These are phyloP conservation scores for Termitomyces sp. DNA, from an alignment of 768 basidiomycete genomes.

Conservation along the genomic window DNA sequence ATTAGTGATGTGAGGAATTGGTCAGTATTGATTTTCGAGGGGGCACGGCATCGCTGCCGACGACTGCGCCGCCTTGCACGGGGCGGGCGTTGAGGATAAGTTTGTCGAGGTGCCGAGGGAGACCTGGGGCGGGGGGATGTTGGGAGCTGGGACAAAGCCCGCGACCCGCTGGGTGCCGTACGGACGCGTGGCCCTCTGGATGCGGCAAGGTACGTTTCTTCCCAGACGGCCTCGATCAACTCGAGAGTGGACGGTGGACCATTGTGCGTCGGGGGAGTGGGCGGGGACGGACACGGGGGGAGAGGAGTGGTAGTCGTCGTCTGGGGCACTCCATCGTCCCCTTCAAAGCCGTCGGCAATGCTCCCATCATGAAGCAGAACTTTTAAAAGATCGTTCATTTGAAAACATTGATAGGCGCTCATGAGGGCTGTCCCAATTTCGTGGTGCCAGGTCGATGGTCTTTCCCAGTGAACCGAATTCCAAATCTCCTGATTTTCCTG, in stretches of 20 bases:
- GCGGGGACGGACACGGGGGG: not conserved
- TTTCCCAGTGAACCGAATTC: not conserved
- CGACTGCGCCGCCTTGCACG: conserved; percentile 21
- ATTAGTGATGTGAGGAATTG: no score
- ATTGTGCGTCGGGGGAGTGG: conserved; percentile 27
- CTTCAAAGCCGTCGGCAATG: conserved; percentile 97
- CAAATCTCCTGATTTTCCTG: not conserved
- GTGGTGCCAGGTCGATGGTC: not conserved
- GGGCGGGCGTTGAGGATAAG: conserved; percentile 73
- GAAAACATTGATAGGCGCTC: not conserved
- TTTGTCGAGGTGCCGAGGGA: conserved; percentile 91
- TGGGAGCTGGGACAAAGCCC: conserved; percentile 58
- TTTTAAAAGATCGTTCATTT: conserved; percentile 76
- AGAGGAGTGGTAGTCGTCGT: conserved; percentile 23
- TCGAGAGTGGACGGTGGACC: conserved; percentile 79
- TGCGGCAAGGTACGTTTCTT: conserved; percentile 68
- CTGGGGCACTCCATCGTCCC: conserved; percentile 61
- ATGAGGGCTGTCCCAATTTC: not conserved
- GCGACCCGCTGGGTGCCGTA: conserved; percentile 18
- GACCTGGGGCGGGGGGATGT: conserved; percentile 83
- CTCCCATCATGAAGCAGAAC: conserved; percentile 98
- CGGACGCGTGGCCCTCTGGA: conserved; percentile 29
- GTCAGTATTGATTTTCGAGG: conserved; percentile 22
- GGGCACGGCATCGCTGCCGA: conserved; percentile 17
- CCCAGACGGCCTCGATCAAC: conserved; percentile 74